These are phyloP conservation scores for Penicillium thymicola DNA, from an alignment of 2,329 filamentous ascomycete genomes.

Conservation along the genomic window DNA sequence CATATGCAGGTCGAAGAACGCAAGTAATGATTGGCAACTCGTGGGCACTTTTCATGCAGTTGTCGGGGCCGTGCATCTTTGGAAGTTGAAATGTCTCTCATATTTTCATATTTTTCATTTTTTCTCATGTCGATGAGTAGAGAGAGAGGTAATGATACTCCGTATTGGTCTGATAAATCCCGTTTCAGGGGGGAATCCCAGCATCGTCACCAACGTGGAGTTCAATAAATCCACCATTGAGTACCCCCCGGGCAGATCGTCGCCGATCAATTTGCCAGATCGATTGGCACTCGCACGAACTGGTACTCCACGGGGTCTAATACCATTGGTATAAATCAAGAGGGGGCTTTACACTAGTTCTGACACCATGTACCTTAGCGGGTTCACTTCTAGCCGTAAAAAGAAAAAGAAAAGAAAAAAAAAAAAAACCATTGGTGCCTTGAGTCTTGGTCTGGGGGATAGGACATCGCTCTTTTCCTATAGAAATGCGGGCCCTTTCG, in stretches of 20 bases:
- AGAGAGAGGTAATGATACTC: background rate
- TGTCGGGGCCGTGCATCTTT: constrained; percentile 5
- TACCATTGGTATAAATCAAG: constrained; percentile 17
- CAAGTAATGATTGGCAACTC: constrained; percentile 5
- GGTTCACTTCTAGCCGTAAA: constrained; percentile 4
- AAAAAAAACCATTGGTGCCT: background rate
- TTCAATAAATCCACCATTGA: constrained; percentile 23
- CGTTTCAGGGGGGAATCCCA: background rate
- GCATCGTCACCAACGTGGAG: background rate
- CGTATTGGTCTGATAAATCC: background rate
- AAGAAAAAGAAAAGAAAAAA: background rate
- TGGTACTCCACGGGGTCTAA: constrained; percentile 9
- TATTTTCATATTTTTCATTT: background rate
- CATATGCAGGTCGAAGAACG: constrained; percentile 11
- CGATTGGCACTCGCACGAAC: constrained; percentile 25
- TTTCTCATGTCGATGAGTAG: background rate
- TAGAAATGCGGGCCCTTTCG: background rate
- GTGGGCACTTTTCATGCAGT: background rate
- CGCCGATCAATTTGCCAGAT: constrained; percentile 18
- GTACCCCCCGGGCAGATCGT: constrained; percentile 27
- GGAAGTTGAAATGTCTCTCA: background rate
- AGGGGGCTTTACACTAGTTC: constrained; percentile 17
- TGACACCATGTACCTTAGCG: constrained; percentile 17
- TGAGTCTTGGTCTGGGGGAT: background rate
- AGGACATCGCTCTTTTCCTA: background rate